phyloP scores from a whole-genome alignment of 805 yeast genomes.

The Nakazawaea populi region DNA sequence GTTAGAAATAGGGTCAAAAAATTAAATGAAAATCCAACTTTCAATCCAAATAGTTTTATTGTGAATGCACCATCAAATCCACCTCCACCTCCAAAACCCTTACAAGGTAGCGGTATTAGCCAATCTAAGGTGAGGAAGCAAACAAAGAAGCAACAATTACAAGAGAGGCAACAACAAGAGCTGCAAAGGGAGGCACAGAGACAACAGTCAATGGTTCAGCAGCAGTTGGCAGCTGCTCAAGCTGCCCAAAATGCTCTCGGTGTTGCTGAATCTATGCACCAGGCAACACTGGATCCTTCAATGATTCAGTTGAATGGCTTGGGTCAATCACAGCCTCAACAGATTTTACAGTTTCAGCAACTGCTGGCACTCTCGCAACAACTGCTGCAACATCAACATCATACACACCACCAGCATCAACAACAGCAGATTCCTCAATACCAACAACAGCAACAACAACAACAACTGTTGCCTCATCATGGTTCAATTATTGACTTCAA shows the following conservation, averaged over 20 bases:
- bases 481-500: slow-evolving; percentile 9
- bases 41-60: slow-evolving; percentile 8
- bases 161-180: background rate
- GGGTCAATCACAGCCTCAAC: slow-evolving; percentile 8
- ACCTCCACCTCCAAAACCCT: slow-evolving; percentile 5
- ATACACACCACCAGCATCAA: slow-evolving; percentile 6
- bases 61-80: slow-evolving; percentile 5
- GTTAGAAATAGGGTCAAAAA: slow-evolving; percentile 10
- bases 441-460: slow-evolving; percentile 5
- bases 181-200: slow-evolving; percentile 6
- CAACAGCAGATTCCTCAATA: slow-evolving; percentile 1
- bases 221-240: slow-evolving; percentile 5
- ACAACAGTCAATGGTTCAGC: slow-evolving; percentile 1
- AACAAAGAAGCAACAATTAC: slow-evolving; percentile 3
- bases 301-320: slow-evolving; percentile 10
- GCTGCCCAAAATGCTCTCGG: slow-evolving; percentile 3
- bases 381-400: slow-evolving; percentile 7
- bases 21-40: slow-evolving; percentile 8
- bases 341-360: slow-evolving; percentile 9
- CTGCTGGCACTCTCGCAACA: slow-evolving; percentile 6
- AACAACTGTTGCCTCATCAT: slow-evolving; percentile 4
- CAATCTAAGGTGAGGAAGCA: slow-evolving; percentile 4
- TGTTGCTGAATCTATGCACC: slow-evolving; percentile 10
- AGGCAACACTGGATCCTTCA: slow-evolving; percentile 9
- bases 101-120: background rate